Base-by-base conservation (phyloP, 208 protist species). In the Trypanosoma congolense region DNA sequence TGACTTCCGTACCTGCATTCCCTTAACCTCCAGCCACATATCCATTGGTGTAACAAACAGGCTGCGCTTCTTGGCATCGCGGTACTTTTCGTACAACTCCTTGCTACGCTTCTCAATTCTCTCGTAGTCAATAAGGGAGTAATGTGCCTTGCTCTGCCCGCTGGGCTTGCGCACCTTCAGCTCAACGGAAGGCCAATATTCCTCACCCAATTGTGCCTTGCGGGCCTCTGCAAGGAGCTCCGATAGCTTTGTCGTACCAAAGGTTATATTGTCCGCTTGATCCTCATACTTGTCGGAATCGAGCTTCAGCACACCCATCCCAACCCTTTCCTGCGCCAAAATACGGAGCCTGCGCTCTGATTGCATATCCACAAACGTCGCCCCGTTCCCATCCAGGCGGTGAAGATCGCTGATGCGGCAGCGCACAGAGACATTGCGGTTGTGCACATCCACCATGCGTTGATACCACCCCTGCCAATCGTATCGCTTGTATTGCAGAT, bases 391-490 rank as follows among this genome's bases (percentile, higher is more conserved):
- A 56, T 93, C 87, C 4, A 93, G 74, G 0, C 82, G 80, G 61
- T 86, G 83, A 40, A 95, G 53, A 49, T 92, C 84, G 56, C 82
- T 71, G 14, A 95, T 63, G 19, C 82, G 81, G 70, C 80, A 90
- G 12, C 81, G 75, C 8, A 95, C 56, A 3, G 80, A 90, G 9
- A 95, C 82, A 64, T 95, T 95, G 36, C 88, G 83, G 65, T 92
- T 92, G 66, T 95, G 88, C 30, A 95, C 57, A 57, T 95, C 88
- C 12, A 83, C 61, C 82, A 92, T 92, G 51, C 88, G 83, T 60
- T 95, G 88, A 51, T 92, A 91, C 82, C 88, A 92, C 24, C 88
- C 88, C 47, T 91, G 83, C 82, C 83, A 92, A 61, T 95, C 88
- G 65, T 92, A 95, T 6, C 81, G 75, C 66, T 95, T 95, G 73